Conservation (phyloP, 176 grass and related monocot species). For the Luzula sylvatica region DNA sequence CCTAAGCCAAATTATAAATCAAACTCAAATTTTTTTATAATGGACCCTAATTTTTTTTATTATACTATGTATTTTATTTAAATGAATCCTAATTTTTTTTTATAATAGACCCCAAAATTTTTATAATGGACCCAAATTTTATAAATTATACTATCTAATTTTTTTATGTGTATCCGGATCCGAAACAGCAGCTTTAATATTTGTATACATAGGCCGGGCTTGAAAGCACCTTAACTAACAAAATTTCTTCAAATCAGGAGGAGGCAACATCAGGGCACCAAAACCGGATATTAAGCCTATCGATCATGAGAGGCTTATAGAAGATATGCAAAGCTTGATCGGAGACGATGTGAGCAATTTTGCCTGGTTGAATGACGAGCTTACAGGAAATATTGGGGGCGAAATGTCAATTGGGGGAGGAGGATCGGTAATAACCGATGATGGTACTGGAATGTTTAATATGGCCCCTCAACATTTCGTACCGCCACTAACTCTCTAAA, state of each 20-base stretch:
- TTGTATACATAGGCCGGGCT: too few species aligned
- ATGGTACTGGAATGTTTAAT: constrained; percentile 28
- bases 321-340: constrained; percentile 8
- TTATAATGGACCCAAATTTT: too few species aligned
- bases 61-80: not conserved
- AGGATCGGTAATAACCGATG: constrained; percentile 45
- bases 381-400: constrained; percentile 7
- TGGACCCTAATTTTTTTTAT: too few species aligned
- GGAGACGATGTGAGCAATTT: not conserved
- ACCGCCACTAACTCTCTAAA: constrained; percentile 24
- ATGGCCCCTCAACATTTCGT: constrained; percentile 33
- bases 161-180: too few species aligned
- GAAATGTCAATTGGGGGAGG: constrained; percentile 26
- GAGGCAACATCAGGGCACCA: not conserved
- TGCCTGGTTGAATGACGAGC: constrained; percentile 24
- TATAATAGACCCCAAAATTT: too few species aligned
- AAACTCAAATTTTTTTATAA: too few species aligned
- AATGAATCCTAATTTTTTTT: not conserved
- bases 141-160: too few species aligned
- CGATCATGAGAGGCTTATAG: constrained; percentile 12
- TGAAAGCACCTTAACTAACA: not conserved
- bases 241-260: not conserved
- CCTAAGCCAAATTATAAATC: too few species aligned
- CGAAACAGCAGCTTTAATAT: too few species aligned
- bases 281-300: constrained; percentile 9